Conservation (phyloP, 1,284 basidiomycete genomes). For the Ceratobasidium sp. region DNA sequence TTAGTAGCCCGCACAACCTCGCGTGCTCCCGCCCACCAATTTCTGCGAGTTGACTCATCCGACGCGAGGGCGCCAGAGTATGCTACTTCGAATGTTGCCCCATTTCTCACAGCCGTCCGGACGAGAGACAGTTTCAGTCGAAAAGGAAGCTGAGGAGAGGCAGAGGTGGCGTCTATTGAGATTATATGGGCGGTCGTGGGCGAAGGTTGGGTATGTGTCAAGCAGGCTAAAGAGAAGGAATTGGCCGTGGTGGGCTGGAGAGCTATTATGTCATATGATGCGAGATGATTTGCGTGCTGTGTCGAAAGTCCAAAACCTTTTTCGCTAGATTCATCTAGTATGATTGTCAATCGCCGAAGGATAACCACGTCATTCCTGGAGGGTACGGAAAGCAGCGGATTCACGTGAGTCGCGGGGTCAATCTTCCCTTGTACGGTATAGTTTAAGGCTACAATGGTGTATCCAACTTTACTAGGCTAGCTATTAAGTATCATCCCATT, state of each 20-base stretch:
- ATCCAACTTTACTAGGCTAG: constrained; percentile 66
- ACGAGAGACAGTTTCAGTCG: constrained; percentile 83
- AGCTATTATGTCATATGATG: constrained; percentile 77
- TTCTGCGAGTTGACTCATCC: constrained; percentile 64
- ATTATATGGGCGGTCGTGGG: constrained; percentile 83
- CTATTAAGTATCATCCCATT: constrained; percentile 41
- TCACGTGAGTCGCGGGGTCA: constrained; percentile 71
- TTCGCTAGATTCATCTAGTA: constrained; percentile 78
- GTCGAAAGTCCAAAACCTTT: constrained; percentile 79
- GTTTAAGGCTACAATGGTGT: constrained; percentile 73
- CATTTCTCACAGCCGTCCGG: constrained; percentile 80
- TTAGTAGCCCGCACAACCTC: constrained; percentile 79
- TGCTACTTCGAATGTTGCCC: constrained; percentile 81
- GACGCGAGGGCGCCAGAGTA: constrained; percentile 75
- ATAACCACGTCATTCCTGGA: constrained; percentile 63
- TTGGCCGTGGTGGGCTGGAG: constrained; percentile 73
- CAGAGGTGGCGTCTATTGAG: constrained; percentile 73
- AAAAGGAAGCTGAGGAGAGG: constrained; percentile 74
- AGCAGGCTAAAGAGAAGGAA: constrained; percentile 78
- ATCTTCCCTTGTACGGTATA: constrained; percentile 71
- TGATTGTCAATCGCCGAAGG: constrained; percentile 73
- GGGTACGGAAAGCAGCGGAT: constrained; percentile 63
- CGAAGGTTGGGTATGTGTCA: constrained; percentile 81
- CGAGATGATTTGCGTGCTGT: constrained; percentile 62
- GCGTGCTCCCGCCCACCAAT: constrained; percentile 81